These are phyloP conservation scores for Xylaria sp. DNA, from an alignment of 2,329 filamentous ascomycete species.

Conservation along the genomic window DNA sequence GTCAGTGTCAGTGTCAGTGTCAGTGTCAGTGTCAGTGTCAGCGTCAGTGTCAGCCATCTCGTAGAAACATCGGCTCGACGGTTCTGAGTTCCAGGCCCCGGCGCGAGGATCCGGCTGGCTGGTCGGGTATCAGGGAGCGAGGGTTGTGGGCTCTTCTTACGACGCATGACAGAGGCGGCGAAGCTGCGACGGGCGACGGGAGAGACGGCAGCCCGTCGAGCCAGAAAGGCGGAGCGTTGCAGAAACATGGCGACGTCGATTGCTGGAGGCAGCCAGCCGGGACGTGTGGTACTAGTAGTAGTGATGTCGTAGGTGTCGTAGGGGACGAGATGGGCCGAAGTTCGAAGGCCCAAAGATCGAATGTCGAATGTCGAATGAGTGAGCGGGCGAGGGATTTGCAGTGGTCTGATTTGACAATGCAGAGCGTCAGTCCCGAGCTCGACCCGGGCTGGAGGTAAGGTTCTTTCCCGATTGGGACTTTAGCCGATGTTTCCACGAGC, in stretches of 20 bases:
- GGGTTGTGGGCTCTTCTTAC: slow-evolving; percentile 55
- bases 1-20: too few relatives aligned
- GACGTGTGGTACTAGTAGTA: too few relatives aligned
- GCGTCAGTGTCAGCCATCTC: neutral
- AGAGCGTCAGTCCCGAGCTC: slow-evolving; percentile 23
- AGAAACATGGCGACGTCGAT: slow-evolving; percentile 60
- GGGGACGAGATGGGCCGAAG: slow-evolving; percentile 16
- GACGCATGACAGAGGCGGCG: slow-evolving; percentile 63
- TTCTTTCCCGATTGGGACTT: slow-evolving; percentile 24
- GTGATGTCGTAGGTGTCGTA: slow-evolving; percentile 9
- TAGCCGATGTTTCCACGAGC: slow-evolving; percentile 30
- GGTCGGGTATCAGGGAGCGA: slow-evolving; percentile 19
- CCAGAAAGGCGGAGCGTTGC: slow-evolving; percentile 66
- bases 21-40: too few relatives aligned
- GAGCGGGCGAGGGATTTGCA: slow-evolving; percentile 49
- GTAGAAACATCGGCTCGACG: neutral
- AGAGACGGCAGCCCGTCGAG: slow-evolving; percentile 62
- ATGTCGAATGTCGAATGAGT: too few relatives aligned
- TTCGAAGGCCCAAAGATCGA: slow-evolving; percentile 1
- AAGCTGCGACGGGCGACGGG: slow-evolving; percentile 64
- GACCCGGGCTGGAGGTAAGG: slow-evolving; percentile 16
- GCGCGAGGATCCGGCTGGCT: neutral
- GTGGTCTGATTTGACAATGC: slow-evolving; percentile 51
- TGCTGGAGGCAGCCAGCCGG: slow-evolving; percentile 32
- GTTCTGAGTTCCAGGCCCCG: too few relatives aligned